Conservation (phyloP, 805 yeast genomes). For the Hyphopichia homilentoma region DNA sequence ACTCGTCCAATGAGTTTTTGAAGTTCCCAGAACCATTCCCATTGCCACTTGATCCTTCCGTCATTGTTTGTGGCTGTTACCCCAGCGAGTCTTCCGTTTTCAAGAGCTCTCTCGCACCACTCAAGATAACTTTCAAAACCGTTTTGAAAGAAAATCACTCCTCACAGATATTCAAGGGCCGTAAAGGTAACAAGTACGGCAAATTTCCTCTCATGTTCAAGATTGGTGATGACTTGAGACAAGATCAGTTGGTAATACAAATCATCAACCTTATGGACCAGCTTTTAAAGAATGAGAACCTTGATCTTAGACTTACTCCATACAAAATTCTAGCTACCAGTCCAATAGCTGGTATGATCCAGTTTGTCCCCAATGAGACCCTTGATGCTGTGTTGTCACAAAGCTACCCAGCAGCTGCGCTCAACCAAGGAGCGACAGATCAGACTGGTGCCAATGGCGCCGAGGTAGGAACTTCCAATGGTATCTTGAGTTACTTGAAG, state of each 20-base stretch:
- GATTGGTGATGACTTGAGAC: constrained; percentile 92
- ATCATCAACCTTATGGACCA: constrained; percentile 89
- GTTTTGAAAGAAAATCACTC: constrained; percentile 15
- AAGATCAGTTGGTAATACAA: constrained; percentile 95
- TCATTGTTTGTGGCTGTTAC: constrained; percentile 67
- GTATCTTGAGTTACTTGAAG: constrained; percentile 68
- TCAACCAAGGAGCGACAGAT: constrained; percentile 3
- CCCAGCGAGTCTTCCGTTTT: constrained; percentile 83
- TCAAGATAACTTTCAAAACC: constrained; percentile 76
- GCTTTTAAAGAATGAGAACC: constrained; percentile 80
- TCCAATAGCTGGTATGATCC: constrained; percentile 86
- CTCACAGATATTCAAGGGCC: constrained; percentile 31
- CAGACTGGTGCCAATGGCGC: constrained; percentile 4
- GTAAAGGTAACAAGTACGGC: constrained; percentile 28
- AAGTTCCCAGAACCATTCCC: constrained; percentile 54
- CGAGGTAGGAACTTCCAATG: constrained; percentile 39
- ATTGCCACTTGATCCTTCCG: constrained; percentile 80
- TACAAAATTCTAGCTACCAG: constrained; percentile 89
- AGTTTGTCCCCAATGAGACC: constrained; percentile 92
- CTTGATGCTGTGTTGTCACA: constrained; percentile 67
- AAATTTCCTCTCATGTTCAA: constrained; percentile 85
- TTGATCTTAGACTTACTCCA: constrained; percentile 84
- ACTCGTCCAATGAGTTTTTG: constrained; percentile 37
- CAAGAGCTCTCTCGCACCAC: constrained; percentile 86
- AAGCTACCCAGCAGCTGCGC: constrained; percentile 16